These are phyloP conservation scores for Plectosphaerella cucumerina DNA, from an alignment of 2,329 filamentous ascomycete genomes.

Conservation along the genomic window DNA sequence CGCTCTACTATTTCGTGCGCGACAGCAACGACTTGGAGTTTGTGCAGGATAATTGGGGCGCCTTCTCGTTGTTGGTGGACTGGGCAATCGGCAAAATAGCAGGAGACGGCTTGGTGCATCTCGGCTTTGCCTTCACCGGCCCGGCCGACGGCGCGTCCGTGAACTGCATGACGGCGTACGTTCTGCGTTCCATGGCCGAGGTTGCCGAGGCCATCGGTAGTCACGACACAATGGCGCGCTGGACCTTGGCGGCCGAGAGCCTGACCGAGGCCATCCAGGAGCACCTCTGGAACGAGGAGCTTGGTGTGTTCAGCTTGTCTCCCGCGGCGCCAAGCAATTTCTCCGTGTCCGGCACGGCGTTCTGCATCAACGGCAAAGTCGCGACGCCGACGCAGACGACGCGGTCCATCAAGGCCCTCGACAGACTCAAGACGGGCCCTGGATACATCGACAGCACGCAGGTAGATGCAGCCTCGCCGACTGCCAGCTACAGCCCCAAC, in stretches of 20 bases:
- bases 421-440: conserved; percentile 7
- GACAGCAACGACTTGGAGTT: conserved; percentile 12
- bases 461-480: conserved; percentile 17
- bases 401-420: conserved; percentile 8
- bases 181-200: conserved; percentile 7
- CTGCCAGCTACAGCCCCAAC: conserved; percentile 38
- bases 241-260: conserved; percentile 12
- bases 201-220: conserved; percentile 16
- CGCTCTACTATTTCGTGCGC: conserved; percentile 12
- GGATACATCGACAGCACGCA: conserved; percentile 16
- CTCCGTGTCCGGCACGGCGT: conserved; percentile 12
- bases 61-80: conserved; percentile 7
- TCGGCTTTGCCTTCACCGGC: conserved; percentile 12
- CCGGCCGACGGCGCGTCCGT: conserved; percentile 9
- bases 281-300: conserved; percentile 14
- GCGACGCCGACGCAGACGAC: conserved; percentile 4
- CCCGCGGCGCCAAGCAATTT: conserved; percentile 3
- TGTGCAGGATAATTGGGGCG: conserved; percentile 9
- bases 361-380: conserved; percentile 16
- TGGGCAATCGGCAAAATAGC: conserved; percentile 11
- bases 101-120: conserved; percentile 9
- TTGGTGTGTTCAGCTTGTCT: conserved; percentile 10
- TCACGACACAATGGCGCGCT: conserved; percentile 12
- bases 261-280: conserved; percentile 11
- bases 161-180: conserved; percentile 11